Evolutionary conservation across 176 grass and related monocot species (phyloP).

Genomic region (Oryza glumipatula): DNA sequence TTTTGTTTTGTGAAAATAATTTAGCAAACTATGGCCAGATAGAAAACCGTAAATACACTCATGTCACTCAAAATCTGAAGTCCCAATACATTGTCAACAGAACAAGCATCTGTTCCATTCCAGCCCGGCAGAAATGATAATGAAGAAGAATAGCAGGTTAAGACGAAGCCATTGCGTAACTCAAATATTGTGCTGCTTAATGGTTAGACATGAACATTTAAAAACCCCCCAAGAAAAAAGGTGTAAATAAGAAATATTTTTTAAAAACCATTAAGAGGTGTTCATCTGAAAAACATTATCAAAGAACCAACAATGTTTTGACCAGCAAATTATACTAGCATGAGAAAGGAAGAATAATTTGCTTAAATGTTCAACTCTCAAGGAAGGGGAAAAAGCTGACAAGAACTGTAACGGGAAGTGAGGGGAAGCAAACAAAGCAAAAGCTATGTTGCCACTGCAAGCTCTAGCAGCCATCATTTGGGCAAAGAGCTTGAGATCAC

Average conservation of each 20-base stretch:
- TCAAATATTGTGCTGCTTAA: slow-evolving; percentile 1
- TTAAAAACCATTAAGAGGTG: background rate
- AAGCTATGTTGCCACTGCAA: slow-evolving; percentile 42
- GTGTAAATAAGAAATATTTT: slow-evolving; percentile 6
- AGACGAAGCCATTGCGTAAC: background rate
- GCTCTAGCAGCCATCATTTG: slow-evolving; percentile 58
- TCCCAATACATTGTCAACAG: background rate
- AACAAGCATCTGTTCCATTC: background rate
- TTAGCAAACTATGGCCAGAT: background rate
- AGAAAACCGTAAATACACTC: background rate
- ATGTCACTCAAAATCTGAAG: background rate
- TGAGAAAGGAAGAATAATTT: slow-evolving; percentile 10
- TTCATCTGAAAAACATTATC: background rate
- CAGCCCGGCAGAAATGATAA: slow-evolving; percentile 7
- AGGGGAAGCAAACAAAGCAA: slow-evolving; percentile 40
- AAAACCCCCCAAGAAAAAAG: background rate
- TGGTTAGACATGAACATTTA: background rate
- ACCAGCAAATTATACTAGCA: slow-evolving; percentile 23
- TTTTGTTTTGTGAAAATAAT: slow-evolving; percentile 9
- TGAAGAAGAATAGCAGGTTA: background rate
- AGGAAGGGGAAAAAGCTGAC: slow-evolving; percentile 35
- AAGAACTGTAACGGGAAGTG: slow-evolving; percentile 35
- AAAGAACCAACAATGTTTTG: slow-evolving; percentile 31
- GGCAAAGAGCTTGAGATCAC: slow-evolving; percentile 33
- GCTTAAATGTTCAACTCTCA: slow-evolving; percentile 10